Conservation (phyloP, 1,139 yeast genomes). For the Geotrichum phurueaensis region DNA sequence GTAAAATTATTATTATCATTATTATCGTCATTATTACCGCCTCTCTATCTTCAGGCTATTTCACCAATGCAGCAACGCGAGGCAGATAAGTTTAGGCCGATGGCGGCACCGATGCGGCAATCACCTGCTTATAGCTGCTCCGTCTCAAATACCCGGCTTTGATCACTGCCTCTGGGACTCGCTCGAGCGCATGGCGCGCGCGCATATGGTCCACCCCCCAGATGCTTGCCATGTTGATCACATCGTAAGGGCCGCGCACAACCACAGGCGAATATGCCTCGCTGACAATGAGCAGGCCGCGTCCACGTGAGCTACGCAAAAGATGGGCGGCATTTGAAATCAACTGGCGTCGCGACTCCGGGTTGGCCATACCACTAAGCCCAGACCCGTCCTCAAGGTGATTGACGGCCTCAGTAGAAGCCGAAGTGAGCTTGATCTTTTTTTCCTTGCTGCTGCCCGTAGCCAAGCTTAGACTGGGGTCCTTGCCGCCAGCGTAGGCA, state of each 20-base stretch:
- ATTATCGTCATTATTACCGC: not conserved
- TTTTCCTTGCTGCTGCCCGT: conserved; percentile 29
- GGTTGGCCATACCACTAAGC: conserved; percentile 23
- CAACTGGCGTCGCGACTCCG: conserved; percentile 47
- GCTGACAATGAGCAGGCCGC: conserved; percentile 73
- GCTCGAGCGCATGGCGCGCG: conserved; percentile 55
- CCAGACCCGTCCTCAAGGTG: conserved; percentile 21
- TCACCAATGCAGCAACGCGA: not conserved
- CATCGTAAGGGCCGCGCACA: conserved; percentile 61
- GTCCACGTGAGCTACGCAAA: conserved; percentile 73
- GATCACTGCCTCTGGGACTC: conserved; percentile 56
- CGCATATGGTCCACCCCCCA: conserved; percentile 65
- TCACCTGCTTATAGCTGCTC: conserved; percentile 45
- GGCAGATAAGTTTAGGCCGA: not conserved
- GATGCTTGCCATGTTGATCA: conserved; percentile 57
- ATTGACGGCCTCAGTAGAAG: conserved; percentile 22
- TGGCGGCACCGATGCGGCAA: conserved; percentile 17
- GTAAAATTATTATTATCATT: not conserved
- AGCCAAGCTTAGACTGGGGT: conserved; percentile 25
- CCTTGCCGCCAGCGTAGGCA: conserved; percentile 44
- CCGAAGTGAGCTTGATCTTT: conserved; percentile 27
- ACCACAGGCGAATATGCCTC: conserved; percentile 61
- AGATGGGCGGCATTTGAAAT: conserved; percentile 69
- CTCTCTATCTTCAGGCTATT: not conserved
- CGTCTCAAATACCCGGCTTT: conserved; percentile 67